These are phyloP conservation scores for Tolypocladium ophioglossoides DNA, from an alignment of 2,329 filamentous ascomycete genomes.

Conservation along the genomic window DNA sequence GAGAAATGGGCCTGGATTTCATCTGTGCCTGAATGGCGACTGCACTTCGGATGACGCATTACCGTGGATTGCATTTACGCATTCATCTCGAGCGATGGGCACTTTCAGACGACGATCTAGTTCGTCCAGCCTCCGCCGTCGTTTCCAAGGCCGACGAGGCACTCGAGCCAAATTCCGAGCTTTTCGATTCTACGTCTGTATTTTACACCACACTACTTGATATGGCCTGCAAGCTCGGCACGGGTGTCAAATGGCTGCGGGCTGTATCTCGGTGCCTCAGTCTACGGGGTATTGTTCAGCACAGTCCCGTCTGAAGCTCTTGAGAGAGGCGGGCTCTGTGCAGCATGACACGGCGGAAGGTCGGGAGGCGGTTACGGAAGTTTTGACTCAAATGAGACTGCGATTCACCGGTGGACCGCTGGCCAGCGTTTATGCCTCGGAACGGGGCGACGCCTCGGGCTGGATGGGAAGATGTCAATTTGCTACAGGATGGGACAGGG, in stretches of 20 bases:
- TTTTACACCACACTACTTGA: neutral
- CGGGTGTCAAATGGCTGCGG: neutral
- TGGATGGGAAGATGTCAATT: no score
- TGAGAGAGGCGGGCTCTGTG: neutral
- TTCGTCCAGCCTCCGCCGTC: neutral
- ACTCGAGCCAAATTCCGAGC: neutral
- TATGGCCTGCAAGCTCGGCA: neutral
- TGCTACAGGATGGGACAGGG: neutral
- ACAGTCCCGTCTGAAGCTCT: neutral
- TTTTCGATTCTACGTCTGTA: neutral
- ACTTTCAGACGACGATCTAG: neutral
- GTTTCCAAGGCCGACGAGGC: neutral
- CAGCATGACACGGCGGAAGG: neutral
- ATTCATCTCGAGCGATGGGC: neutral
- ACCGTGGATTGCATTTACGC: neutral
- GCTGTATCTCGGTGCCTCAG: neutral
- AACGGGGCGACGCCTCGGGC: neutral
- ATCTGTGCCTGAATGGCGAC: conserved; percentile 29
- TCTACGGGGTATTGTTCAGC: neutral
- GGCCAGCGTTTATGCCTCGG: neutral
- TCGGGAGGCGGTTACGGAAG: neutral
- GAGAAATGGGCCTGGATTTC: conserved; percentile 43
- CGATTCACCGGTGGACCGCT: neutral
- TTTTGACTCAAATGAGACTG: neutral
- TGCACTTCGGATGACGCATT: neutral